Percentiles rank a stretch among this genome's conserved stretches.
Evolutionary conservation across 2,329 filamentous ascomycete species (phyloP).

Genomic region (Cladophialophora yegresii): DNA sequence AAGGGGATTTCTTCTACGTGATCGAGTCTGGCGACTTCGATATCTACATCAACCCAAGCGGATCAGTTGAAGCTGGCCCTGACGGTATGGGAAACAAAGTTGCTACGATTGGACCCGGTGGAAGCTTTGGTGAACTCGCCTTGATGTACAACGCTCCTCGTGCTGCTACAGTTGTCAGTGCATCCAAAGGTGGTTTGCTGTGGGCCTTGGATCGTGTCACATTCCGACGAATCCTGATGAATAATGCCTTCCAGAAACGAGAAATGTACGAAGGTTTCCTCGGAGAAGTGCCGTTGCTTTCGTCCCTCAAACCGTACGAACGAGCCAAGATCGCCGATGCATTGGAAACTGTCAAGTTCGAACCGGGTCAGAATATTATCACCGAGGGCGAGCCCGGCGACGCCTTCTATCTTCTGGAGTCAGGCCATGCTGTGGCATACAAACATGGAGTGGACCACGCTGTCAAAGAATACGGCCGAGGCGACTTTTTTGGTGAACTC

Average conservation of each 20-base stretch:
- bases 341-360: slow-evolving; percentile 84
- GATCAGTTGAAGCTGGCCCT: slow-evolving; percentile 73
- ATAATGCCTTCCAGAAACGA: slow-evolving; percentile 91
- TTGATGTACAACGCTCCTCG: slow-evolving; percentile 98
- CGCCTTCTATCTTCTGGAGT: slow-evolving; percentile 87
- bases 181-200: slow-evolving; percentile 73
- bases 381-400: slow-evolving; percentile 86
- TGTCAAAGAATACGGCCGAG: slow-evolving; percentile 82
- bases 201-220: slow-evolving; percentile 96
- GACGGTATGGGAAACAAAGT: slow-evolving; percentile 84
- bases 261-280: slow-evolving; percentile 98
- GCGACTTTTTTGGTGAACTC: slow-evolving; percentile 96
- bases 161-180: slow-evolving; percentile 87
- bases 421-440: slow-evolving; percentile 81
- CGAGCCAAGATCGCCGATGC: slow-evolving; percentile 97
- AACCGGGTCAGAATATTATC: slow-evolving; percentile 80
- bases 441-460: slow-evolving; percentile 70
- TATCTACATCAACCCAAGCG: slow-evolving; percentile 80
- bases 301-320: slow-evolving; percentile 84
- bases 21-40: slow-evolving; percentile 90
- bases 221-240: slow-evolving; percentile 97
- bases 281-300: slow-evolving; percentile 85
- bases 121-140: slow-evolving; percentile 93
- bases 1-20: slow-evolving; percentile 96
- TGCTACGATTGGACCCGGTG: slow-evolving; percentile 77